These are phyloP conservation scores for Thielaviopsis punctulata DNA, from an alignment of 2,329 filamentous ascomycete species.

Conservation along the genomic window DNA sequence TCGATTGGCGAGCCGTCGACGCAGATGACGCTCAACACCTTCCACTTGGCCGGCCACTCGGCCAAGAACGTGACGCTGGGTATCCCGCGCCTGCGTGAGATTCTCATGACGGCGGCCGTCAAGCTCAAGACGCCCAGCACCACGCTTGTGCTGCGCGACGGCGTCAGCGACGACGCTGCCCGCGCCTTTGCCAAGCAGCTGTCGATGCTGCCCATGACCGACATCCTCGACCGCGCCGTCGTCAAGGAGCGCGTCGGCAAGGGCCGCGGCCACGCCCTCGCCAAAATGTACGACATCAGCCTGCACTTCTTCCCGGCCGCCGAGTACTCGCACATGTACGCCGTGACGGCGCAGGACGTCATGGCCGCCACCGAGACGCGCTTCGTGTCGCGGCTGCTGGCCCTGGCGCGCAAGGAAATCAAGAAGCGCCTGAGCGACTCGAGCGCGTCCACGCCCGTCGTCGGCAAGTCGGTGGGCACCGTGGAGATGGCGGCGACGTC, in stretches of 20 bases:
- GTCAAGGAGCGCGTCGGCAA: conserved; percentile 66
- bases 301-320: conserved; percentile 68
- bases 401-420: conserved; percentile 57
- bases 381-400: conserved; percentile 56
- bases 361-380: conserved; percentile 62
- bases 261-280: conserved; percentile 48
- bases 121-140: conserved; percentile 82
- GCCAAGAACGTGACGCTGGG: conserved; percentile 97
- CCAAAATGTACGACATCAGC: conserved; percentile 71
- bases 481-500: conserved; percentile 32
- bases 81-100: conserved; percentile 93
- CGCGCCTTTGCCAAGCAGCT: conserved; percentile 83
- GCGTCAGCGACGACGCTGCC: conserved; percentile 49
- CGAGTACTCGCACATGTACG: conserved; percentile 76
- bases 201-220: conserved; percentile 65
- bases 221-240: conserved; percentile 64
- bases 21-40: conserved; percentile 98
- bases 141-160: conserved; percentile 63
- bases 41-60: conserved; percentile 96
- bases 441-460: conserved; percentile 57
- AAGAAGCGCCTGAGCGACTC: conserved; percentile 57
- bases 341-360: conserved; percentile 63
- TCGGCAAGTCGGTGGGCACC: conserved; percentile 38
- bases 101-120: conserved; percentile 89
- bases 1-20: conserved; percentile 95